Conservation (phyloP, 805 yeast genomes). For the Candida coleopterorum region DNA sequence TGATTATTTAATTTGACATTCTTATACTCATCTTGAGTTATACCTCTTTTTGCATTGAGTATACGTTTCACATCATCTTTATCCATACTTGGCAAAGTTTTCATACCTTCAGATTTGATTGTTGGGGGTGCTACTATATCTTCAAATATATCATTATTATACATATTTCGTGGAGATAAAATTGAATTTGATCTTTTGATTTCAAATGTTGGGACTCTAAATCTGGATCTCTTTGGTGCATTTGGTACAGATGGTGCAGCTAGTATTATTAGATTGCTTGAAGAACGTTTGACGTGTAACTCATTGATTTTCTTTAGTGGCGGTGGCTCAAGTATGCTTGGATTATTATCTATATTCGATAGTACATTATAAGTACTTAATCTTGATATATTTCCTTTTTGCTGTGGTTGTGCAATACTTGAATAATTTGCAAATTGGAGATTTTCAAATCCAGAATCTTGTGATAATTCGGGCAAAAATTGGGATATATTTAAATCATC, state of each 20-base stretch:
- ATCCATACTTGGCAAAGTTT: conserved; percentile 47
- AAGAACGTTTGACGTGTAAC: conserved; percentile 6
- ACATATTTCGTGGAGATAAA: conserved; percentile 32
- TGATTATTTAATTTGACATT: conserved; percentile 24
- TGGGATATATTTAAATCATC: conserved; percentile 39
- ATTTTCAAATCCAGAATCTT: conserved; percentile 44
- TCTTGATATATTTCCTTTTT: conserved; percentile 20
- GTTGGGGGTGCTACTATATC: conserved; percentile 30
- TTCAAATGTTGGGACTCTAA: conserved; percentile 40
- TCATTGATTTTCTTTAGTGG: conserved; percentile 5
- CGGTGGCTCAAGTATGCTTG: conserved; percentile 15
- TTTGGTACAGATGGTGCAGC: conserved; percentile 1
- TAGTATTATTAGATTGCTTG: neutral
- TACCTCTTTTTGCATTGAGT: conserved; percentile 31
- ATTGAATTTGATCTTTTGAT: conserved; percentile 33
- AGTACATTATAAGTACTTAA: conserved; percentile 28
- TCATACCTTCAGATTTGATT: conserved; percentile 42
- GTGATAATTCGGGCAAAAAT: conserved; percentile 44
- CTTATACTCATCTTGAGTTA: conserved; percentile 38
- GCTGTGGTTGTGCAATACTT: conserved; percentile 10
- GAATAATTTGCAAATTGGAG: conserved; percentile 26
- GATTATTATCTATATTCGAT: conserved; percentile 18
- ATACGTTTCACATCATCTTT: conserved; percentile 39
- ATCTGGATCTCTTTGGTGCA: conserved; percentile 18
- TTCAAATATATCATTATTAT: conserved; percentile 36